These are phyloP conservation scores for Debaryomyces hansenii DNA, from an alignment of 805 yeast genomes.

Conservation along the genomic window DNA sequence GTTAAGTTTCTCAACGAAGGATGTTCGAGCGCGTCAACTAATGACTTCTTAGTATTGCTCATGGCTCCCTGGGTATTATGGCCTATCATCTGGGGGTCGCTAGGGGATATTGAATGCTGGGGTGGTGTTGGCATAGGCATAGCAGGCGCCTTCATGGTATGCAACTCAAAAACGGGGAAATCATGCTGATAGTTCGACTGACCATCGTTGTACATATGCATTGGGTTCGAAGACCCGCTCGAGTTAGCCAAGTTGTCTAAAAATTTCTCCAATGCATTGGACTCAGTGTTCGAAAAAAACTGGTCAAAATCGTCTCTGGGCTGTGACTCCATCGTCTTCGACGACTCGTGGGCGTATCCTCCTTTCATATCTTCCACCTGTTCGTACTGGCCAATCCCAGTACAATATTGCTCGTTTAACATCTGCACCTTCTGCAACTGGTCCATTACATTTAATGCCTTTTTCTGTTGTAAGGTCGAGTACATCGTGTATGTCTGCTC, in stretches of 20 bases:
- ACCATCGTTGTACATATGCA: constrained; percentile 27
- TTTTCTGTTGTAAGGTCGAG: constrained; percentile 37
- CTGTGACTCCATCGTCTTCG: not conserved
- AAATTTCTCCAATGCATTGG: constrained; percentile 40
- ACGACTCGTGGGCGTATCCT: not conserved
- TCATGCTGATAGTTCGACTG: not conserved
- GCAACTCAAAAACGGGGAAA: constrained; percentile 23
- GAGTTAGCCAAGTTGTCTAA: constrained; percentile 40
- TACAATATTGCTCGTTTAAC: constrained; percentile 21
- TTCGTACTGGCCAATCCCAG: not conserved
- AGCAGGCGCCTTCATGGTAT: constrained; percentile 25
- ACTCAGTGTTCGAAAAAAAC: constrained; percentile 36
- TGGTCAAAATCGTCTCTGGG: constrained; percentile 30
- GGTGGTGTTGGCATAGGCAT: constrained; percentile 4
- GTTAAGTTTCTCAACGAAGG: constrained; percentile 18
- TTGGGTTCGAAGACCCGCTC: constrained; percentile 8
- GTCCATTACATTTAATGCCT: constrained; percentile 34
- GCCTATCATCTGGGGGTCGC: not conserved
- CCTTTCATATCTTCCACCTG: not conserved
- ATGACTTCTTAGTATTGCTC: constrained; percentile 23
- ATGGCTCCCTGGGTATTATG: constrained; percentile 5
- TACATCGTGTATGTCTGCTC: constrained; percentile 46
- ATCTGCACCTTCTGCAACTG: constrained; percentile 39
- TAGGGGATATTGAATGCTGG: constrained; percentile 1
- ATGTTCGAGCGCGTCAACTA: constrained; percentile 33